Evolutionary conservation across 2,329 filamentous ascomycete species (phyloP).

Genomic region (Pochonia chlamydosporia): DNA sequence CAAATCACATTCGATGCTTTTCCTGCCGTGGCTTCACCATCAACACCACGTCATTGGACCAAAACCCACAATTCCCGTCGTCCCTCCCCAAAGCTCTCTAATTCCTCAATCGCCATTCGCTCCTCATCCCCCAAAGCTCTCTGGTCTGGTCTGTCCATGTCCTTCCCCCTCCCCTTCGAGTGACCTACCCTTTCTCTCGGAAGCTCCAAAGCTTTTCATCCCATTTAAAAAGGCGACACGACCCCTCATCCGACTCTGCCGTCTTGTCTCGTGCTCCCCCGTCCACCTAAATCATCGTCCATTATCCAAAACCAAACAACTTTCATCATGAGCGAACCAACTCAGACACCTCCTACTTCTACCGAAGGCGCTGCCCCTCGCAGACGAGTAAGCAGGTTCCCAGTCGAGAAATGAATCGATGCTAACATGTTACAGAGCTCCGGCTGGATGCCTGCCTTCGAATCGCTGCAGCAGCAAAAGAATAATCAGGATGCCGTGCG

Average conservation of each 20-base stretch:
- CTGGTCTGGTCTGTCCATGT: not conserved
- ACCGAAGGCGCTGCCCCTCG: slow-evolving; percentile 16
- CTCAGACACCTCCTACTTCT: slow-evolving; percentile 13
- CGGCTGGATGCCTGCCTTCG: slow-evolving; percentile 41
- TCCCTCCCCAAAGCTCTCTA: not conserved
- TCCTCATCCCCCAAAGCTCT: not conserved
- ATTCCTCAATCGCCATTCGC: not conserved
- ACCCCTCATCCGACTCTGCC: not conserved
- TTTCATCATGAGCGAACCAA: slow-evolving; percentile 23
- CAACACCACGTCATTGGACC: not conserved
- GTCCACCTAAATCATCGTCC: not conserved
- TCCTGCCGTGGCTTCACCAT: not conserved
- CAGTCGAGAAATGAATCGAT: too few relatives aligned
- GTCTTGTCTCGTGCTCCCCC: not conserved
- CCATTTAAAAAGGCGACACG: not conserved
- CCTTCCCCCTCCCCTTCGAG: not conserved
- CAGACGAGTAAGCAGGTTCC: slow-evolving; percentile 26
- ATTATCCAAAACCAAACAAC: slow-evolving; percentile 1
- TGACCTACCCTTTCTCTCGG: not conserved
- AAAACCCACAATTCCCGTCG: not conserved
- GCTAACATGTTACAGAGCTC: slow-evolving; percentile 31
- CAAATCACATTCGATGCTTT: not conserved
- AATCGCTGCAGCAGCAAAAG: slow-evolving; percentile 46
- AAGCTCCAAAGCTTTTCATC: not conserved
- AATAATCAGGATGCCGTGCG: slow-evolving; percentile 41